These are phyloP conservation scores for Avena sativa DNA, from an alignment of 176 grass and related monocot genomes.

Conservation along the genomic window DNA sequence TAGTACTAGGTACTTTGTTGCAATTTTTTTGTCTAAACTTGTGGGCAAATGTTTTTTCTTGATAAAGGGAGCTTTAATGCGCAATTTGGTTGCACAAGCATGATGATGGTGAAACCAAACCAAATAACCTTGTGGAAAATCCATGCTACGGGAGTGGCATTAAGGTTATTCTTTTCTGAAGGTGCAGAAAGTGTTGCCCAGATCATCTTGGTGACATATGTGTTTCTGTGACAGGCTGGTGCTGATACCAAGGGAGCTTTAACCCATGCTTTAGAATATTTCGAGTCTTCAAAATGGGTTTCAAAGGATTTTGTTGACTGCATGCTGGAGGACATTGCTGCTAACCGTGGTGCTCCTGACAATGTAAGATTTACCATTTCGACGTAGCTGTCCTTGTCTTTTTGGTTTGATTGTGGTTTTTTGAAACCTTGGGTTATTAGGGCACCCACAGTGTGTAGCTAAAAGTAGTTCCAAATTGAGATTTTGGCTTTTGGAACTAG, in stretches of 20 bases:
- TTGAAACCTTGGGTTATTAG: neutral
- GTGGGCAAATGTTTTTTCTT: neutral
- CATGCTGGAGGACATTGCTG: neutral
- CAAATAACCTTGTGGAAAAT: neutral
- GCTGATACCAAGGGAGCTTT: slow-evolving; percentile 33
- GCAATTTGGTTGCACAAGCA: neutral
- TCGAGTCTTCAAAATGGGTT: neutral
- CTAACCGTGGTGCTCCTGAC: neutral
- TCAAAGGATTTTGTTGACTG: slow-evolving; percentile 31
- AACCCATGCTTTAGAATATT: neutral
- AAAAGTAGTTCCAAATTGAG: too few species aligned
- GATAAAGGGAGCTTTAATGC: neutral
- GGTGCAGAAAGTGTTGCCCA: neutral
- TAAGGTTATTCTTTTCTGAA: neutral
- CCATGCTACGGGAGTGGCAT: neutral
- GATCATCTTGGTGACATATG: neutral
- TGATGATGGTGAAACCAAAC: neutral
- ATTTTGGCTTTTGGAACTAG: too few species aligned
- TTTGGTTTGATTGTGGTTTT: neutral
- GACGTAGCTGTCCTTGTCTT: neutral
- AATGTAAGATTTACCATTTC: slow-evolving; percentile 31
- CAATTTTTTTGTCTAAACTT: neutral
- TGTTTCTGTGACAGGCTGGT: slow-evolving; percentile 35
- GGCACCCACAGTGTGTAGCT: too few species aligned
- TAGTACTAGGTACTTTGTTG: neutral